These are phyloP conservation scores for Spathaspora sp. DNA, from an alignment of 1,139 yeast genomes.

Conservation along the genomic window DNA sequence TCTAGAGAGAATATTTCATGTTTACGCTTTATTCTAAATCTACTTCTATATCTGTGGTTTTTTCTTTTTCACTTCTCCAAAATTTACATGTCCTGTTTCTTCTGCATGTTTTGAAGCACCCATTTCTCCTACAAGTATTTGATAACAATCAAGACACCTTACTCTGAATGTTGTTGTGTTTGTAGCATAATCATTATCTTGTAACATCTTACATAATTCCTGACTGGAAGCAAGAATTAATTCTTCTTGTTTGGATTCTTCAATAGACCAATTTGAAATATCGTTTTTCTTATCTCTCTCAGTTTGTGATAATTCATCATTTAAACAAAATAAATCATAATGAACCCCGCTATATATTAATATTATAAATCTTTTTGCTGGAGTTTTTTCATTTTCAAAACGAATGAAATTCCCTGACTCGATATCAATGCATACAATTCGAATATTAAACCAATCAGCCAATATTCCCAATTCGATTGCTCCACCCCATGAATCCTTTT, in stretches of 20 bases:
- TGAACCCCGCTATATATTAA: slow-evolving; percentile 74
- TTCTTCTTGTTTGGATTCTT: slow-evolving; percentile 31
- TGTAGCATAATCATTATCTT: slow-evolving; percentile 59
- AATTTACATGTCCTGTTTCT: slow-evolving; percentile 59
- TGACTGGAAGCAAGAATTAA: slow-evolving; percentile 10
- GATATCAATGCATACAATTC: slow-evolving; percentile 65
- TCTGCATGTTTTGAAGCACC: slow-evolving; percentile 70
- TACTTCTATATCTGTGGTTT: slow-evolving; percentile 2
- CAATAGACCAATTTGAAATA: slow-evolving; percentile 35
- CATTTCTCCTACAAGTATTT: slow-evolving; percentile 58
- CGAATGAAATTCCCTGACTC: slow-evolving; percentile 61
- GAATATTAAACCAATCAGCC: slow-evolving; percentile 51
- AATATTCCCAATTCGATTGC: slow-evolving; percentile 75
- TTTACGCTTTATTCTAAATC: background rate
- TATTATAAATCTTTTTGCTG: slow-evolving; percentile 42
- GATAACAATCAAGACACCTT: slow-evolving; percentile 58
- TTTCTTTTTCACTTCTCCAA: slow-evolving; percentile 53
- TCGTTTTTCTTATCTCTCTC: slow-evolving; percentile 29
- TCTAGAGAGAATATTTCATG: no score
- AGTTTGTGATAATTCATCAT: slow-evolving; percentile 24
- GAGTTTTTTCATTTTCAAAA: slow-evolving; percentile 45
- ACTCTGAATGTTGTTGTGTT: slow-evolving; percentile 64
- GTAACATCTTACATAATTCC: slow-evolving; percentile 44
- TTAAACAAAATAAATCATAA: slow-evolving; percentile 61
- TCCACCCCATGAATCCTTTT: slow-evolving; percentile 79